These are phyloP conservation scores for Fusarium concolor DNA, from an alignment of 2,329 filamentous ascomycete species.

Conservation along the genomic window DNA sequence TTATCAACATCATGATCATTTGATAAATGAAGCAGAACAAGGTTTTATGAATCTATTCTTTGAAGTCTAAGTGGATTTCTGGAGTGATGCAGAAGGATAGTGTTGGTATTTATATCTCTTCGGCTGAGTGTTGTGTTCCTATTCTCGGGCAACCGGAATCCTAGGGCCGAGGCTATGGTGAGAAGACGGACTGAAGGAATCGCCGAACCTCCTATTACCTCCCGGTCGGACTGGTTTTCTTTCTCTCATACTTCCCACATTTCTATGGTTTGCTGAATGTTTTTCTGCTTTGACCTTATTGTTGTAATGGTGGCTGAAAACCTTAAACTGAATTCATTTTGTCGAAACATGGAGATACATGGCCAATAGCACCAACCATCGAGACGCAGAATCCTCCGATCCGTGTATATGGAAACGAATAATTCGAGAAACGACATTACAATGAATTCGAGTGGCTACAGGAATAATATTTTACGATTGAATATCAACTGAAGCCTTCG, in stretches of 20 bases:
- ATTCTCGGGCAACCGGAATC: constrained; percentile 4
- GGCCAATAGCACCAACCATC: background rate
- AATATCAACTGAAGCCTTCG: background rate
- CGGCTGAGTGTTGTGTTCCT: background rate
- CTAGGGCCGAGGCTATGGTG: constrained; percentile 14
- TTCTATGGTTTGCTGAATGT: background rate
- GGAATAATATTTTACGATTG: background rate
- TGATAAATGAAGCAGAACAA: background rate
- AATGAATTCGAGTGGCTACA: background rate
- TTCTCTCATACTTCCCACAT: background rate
- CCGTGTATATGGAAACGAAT: background rate
- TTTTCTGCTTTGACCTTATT: background rate
- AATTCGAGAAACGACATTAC: background rate
- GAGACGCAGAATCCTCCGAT: background rate
- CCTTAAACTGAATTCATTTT: too few species aligned
- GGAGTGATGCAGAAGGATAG: fast-evolving
- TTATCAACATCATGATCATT: background rate
- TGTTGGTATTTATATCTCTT: background rate
- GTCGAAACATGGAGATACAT: background rate
- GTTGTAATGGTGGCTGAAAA: background rate
- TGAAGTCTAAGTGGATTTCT: background rate
- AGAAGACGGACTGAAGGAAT: constrained; percentile 2
- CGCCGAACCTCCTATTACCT: background rate
- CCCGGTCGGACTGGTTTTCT: background rate
- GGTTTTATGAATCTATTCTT: fast-evolving